Conservation (phyloP, 257 asterid genomes). For the Nicotiana otophora region DNA sequence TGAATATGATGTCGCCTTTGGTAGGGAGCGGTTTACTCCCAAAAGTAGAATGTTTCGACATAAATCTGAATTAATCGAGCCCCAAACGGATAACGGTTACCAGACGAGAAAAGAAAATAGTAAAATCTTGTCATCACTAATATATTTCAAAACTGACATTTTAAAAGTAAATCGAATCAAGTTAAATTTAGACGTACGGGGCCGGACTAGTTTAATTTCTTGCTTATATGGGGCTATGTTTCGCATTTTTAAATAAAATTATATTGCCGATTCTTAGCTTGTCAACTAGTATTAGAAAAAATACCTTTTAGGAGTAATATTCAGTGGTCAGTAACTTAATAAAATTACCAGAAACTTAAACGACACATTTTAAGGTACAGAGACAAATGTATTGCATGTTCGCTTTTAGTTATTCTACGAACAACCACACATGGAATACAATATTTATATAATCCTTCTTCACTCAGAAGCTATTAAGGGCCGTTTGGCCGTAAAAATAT, state of each 20-base stretch:
- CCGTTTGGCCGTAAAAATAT: too few relatives aligned
- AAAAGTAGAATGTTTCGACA: too few relatives aligned
- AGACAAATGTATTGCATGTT: neutral
- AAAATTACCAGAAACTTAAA: neutral
- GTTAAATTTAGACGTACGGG: too few relatives aligned
- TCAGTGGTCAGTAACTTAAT: neutral
- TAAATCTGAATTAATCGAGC: too few relatives aligned
- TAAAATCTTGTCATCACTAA: neutral
- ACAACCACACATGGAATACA: neutral
- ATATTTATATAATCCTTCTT: neutral
- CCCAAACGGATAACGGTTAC: too few relatives aligned
- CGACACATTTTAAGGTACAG: neutral
- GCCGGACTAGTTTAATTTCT: too few relatives aligned
- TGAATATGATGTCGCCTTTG: too few relatives aligned
- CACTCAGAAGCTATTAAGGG: too few relatives aligned
- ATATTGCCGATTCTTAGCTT: neutral
- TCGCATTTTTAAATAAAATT: too few relatives aligned
- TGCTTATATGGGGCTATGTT: neutral
- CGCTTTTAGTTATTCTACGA: neutral
- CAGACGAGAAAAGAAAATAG: too few relatives aligned
- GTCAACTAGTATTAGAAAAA: neutral
- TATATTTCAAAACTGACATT: neutral
- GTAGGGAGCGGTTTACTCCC: too few relatives aligned
- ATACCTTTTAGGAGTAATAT: too few relatives aligned
- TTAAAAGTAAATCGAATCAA: neutral